A percentile compares a stretch with the other conserved stretches of the same genome.
Conservation (phyloP, 1,284 basidiomycete genomes). For the Schizophyllum commune region DNA sequence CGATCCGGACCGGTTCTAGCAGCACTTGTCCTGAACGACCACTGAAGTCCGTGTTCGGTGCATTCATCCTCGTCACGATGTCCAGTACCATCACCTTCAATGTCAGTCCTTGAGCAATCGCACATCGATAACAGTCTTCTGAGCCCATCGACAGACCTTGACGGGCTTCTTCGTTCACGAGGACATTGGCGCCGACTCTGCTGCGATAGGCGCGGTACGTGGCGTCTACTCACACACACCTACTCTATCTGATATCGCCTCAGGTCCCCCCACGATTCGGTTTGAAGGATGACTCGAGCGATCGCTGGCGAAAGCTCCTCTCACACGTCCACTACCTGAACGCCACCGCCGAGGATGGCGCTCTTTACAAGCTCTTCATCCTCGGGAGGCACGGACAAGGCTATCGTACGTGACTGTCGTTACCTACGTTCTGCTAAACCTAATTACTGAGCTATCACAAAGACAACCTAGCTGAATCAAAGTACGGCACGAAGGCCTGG, state of each 20-base stretch:
- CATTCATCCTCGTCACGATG: neutral
- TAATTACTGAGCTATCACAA: neutral
- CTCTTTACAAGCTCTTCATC: constrained; percentile 37
- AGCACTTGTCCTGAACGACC: neutral
- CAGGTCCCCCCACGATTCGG: constrained; percentile 28
- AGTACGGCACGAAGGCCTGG: constrained; percentile 65
- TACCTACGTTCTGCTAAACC: neutral
- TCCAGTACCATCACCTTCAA: neutral
- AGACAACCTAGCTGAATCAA: constrained; percentile 70
- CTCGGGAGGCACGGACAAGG: constrained; percentile 48
- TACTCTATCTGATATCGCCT: neutral
- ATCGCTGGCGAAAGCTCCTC: constrained; percentile 33
- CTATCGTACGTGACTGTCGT: constrained; percentile 26
- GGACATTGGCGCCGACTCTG: constrained; percentile 1
- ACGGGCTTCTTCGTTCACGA: constrained; percentile 8
- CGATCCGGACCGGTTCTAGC: no score
- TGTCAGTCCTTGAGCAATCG: neutral
- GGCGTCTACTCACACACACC: neutral
- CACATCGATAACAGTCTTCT: neutral
- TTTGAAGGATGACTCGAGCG: constrained; percentile 28
- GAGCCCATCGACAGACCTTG: neutral
- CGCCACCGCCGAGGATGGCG: constrained; percentile 16
- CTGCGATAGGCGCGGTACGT: constrained; percentile 8
- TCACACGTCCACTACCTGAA: constrained; percentile 26
- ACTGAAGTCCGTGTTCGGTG: neutral